Evolutionary conservation across 306 rosid species (phyloP), one percentile per base, ranked within the genome.

Genomic region (Sophora flavescens): DNA sequence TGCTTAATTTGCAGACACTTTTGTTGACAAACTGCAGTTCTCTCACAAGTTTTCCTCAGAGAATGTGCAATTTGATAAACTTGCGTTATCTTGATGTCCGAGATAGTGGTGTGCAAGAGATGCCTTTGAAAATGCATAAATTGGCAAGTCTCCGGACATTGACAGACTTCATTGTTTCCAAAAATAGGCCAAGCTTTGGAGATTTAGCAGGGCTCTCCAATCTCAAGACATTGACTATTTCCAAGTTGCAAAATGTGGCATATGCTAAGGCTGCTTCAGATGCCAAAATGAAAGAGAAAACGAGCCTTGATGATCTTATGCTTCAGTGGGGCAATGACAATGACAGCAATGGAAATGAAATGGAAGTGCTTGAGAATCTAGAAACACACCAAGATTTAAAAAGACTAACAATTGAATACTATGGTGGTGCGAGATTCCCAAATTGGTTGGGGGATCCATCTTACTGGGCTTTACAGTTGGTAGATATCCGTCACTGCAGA

Each of bases 1-100:
- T 84, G n/a, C n/a, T 12, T 32, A 84, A 74, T 45, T 70, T 87
- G 50, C 87, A 87, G 32, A 79, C 85, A 0, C 51, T 85, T 17
- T 0, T 42, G 16, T 60, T 86, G 56, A 59, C 52, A 14, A 2
- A 6, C 17, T 86, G 87, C 66, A 8, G 4, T 41, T 22, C 44
- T 9, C 56, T 74, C 26, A 42, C 32, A 12, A 54, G 17, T 65
- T 52, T 81, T n/a, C 84, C 80, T 0, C 32, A 2, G 3, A 52
- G 35, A 18, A 38, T 68, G 42, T 32, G 59, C 15, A 74, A 68
- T 60, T 47, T 81, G 64, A 32, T 60, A 17, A 68, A 68, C 63
- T 39, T 81, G 72, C 68, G 56, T 11, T 56, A 48, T 26, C 75
- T 81, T 62, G 77, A 75, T 52, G 11, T 75, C 15, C 51, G 68